Percentiles rank a stretch among this genome's conserved stretches.
These are phyloP conservation scores for Lignosus rhinocerotis DNA, from an alignment of 1,284 basidiomycete species.

Conservation along the genomic window DNA sequence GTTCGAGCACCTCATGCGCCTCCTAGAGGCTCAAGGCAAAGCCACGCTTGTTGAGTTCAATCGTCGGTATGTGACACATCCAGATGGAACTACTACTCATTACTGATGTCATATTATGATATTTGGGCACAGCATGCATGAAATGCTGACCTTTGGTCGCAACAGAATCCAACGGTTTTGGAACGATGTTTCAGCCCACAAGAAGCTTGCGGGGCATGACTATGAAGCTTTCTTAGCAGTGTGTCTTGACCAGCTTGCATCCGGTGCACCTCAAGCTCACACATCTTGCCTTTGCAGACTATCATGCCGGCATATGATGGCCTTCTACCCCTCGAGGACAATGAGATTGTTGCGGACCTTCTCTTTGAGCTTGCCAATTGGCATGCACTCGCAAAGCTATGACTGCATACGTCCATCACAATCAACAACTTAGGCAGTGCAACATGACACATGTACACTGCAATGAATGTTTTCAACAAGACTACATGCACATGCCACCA, in stretches of 20 bases:
- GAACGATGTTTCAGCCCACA: slow-evolving; percentile 28
- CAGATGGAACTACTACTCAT: neutral
- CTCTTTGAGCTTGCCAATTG: slow-evolving; percentile 30
- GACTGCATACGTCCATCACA: slow-evolving; percentile 30
- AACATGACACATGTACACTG: slow-evolving; percentile 23
- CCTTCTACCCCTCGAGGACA: slow-evolving; percentile 23
- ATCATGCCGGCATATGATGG: slow-evolving; percentile 33
- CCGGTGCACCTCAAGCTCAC: slow-evolving; percentile 11
- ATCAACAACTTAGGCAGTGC: slow-evolving; percentile 16
- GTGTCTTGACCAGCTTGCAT: no score
- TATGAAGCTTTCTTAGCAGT: slow-evolving; percentile 31
- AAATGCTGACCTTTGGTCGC: slow-evolving; percentile 31
- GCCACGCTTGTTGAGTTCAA: slow-evolving; percentile 13
- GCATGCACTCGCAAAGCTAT: slow-evolving; percentile 36
- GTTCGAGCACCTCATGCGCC: slow-evolving; percentile 17
- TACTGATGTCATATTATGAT: neutral
- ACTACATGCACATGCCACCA: slow-evolving; percentile 16
- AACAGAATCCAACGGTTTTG: slow-evolving; percentile 30
- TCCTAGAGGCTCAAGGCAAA: neutral
- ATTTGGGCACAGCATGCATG: slow-evolving; percentile 21
- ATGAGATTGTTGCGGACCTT: slow-evolving; percentile 26
- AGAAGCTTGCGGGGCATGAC: slow-evolving; percentile 32
- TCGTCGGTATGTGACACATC: slow-evolving; percentile 11
- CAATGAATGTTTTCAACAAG: slow-evolving; percentile 22
- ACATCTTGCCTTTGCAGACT: slow-evolving; percentile 20